Evolutionary conservation across 208 protist genomes (phyloP).

Genomic region (Tritrichomonas foetus): DNA sequence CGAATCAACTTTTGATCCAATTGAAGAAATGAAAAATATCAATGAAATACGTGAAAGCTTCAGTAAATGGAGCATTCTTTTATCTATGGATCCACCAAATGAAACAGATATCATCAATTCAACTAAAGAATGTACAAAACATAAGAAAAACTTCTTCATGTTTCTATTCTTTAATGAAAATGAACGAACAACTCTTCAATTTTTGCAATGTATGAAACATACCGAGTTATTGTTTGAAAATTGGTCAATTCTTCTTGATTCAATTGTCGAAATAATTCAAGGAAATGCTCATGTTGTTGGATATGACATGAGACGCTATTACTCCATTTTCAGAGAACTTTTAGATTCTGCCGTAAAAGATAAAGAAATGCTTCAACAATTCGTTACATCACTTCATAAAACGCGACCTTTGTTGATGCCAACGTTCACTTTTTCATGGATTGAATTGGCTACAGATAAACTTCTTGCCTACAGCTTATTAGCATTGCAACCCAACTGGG

Average conservation of each 20-base stretch:
- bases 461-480: not conserved
- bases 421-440: not conserved
- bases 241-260: not conserved
- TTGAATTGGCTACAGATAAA: not conserved
- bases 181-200: not conserved
- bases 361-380: not conserved
- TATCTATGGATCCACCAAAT: not conserved
- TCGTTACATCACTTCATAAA: not conserved
- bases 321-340: not conserved
- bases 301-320: not conserved
- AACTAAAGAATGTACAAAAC: not conserved
- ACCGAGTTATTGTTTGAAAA: not conserved
- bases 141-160: not conserved
- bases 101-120: not conserved
- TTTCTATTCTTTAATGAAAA: not conserved
- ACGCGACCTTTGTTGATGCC: not conserved
- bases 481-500: not conserved
- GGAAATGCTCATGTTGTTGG: not conserved
- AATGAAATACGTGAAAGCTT: not conserved
- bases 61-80: not conserved
- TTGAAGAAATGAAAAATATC: not conserved
- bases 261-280: not conserved
- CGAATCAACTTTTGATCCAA: not conserved
- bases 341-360: not conserved
- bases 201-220: not conserved